Conservation (phyloP, 2,329 filamentous ascomycete genomes). For the Capronia americana region DNA sequence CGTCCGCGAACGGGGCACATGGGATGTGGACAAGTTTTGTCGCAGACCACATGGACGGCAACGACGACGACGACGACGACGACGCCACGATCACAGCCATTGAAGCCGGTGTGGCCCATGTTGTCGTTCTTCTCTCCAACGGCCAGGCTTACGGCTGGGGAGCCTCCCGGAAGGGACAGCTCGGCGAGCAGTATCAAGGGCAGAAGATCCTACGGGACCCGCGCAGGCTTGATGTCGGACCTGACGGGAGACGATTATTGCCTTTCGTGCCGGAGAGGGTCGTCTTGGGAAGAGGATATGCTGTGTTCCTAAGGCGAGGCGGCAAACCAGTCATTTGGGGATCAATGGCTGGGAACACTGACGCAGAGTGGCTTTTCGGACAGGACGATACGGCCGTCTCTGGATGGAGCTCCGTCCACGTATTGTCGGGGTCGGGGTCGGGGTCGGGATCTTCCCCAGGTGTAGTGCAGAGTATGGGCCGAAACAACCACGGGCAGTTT, state of each 20-base stretch:
- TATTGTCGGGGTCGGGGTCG: slow-evolving; percentile 64
- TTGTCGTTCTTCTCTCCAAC: slow-evolving; percentile 73
- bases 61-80: slow-evolving; percentile 1
- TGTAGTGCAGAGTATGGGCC: slow-evolving; percentile 70
- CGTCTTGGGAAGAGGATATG: slow-evolving; percentile 85
- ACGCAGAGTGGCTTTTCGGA: neutral
- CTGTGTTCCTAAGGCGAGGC: slow-evolving; percentile 66
- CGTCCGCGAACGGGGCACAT: neutral
- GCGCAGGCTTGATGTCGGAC: slow-evolving; percentile 63
- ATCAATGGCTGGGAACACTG: slow-evolving; percentile 13
- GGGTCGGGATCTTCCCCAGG: slow-evolving; percentile 53
- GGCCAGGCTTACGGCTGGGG: slow-evolving; percentile 90
- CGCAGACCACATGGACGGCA: slow-evolving; percentile 30
- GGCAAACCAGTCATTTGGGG: slow-evolving; percentile 25
- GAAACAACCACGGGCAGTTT: slow-evolving; percentile 84
- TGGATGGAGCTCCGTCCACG: slow-evolving; percentile 43
- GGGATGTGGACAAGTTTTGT: neutral
- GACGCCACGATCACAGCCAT: slow-evolving; percentile 44
- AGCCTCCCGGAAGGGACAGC: slow-evolving; percentile 81
- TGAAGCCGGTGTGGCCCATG: slow-evolving; percentile 78
- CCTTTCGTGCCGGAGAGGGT: slow-evolving; percentile 69
- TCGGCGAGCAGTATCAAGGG: slow-evolving; percentile 64
- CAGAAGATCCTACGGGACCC: slow-evolving; percentile 64
- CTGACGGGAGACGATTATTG: slow-evolving; percentile 39
- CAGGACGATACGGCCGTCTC: slow-evolving; percentile 19